Evolutionary conservation across 768 basidiomycete genomes (phyloP).

Genomic region (Artomyces pyxidatus): DNA sequence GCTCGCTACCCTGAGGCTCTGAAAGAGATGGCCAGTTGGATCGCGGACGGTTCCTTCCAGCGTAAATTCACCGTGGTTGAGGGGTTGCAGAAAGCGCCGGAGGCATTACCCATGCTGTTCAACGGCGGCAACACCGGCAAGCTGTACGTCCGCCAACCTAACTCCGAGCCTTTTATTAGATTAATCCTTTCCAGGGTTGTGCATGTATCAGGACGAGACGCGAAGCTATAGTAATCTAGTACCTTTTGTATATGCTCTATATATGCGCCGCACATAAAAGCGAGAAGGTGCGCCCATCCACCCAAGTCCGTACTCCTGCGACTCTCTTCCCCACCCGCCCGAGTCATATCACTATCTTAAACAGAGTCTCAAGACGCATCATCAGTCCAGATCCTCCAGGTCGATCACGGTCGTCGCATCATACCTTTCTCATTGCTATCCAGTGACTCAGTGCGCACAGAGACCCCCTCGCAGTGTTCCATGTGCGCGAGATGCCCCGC

Average conservation of each 20-base stretch:
- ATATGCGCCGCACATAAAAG: not conserved
- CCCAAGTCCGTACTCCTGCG: not conserved
- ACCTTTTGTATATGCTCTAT: too few species aligned
- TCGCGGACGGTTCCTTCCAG: conserved; percentile 64
- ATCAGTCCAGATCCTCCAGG: too few species aligned
- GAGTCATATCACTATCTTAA: too few species aligned
- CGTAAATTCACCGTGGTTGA: conserved; percentile 72
- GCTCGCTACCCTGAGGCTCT: conserved; percentile 48
- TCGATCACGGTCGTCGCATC: too few species aligned
- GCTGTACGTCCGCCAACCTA: too few species aligned
- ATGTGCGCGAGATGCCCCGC: conserved; percentile 7
- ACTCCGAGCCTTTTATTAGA: too few species aligned
- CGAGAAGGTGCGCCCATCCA: not conserved
- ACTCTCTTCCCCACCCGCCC: too few species aligned
- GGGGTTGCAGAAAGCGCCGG: conserved; percentile 65
- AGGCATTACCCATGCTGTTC: conserved; percentile 61
- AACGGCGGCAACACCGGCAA: conserved; percentile 77
- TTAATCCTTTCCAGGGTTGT: conserved; percentile 43
- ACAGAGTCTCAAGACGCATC: too few species aligned
- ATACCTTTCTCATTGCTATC: too few species aligned
- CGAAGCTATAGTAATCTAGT: conserved; percentile 6
- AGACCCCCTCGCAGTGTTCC: not conserved
- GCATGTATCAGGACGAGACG: conserved; percentile 35
- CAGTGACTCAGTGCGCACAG: too few species aligned
- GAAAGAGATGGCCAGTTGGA: conserved; percentile 45